Evolutionary conservation across 2,329 filamentous ascomycete genomes (phyloP).

Genomic region (Exophiala alcalophila): DNA sequence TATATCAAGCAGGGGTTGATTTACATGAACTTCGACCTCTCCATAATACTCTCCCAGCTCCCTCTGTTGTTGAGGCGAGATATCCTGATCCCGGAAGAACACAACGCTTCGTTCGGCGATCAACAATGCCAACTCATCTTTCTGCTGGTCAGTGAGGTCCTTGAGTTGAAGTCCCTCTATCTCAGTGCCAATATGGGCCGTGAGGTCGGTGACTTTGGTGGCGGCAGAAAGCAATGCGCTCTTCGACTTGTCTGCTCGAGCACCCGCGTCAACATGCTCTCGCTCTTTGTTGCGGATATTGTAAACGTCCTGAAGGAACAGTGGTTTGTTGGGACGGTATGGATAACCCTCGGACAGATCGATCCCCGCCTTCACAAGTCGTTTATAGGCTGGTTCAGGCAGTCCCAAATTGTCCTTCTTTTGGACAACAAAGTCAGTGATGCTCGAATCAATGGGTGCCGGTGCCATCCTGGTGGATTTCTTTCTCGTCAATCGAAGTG

Average conservation of each 20-base stretch:
- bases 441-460: constrained; percentile 59
- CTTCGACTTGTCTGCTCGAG: constrained; percentile 55
- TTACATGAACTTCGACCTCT: constrained; percentile 48
- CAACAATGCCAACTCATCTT: constrained; percentile 59
- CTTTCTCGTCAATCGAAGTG: not conserved
- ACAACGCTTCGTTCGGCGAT: constrained; percentile 51
- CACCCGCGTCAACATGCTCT: constrained; percentile 58
- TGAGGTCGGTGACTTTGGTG: constrained; percentile 51
- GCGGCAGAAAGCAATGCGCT: constrained; percentile 40
- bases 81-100: constrained; percentile 51
- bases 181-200: constrained; percentile 44
- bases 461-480: constrained; percentile 48
- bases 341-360: constrained; percentile 70
- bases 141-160: constrained; percentile 61
- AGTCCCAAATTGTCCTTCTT: constrained; percentile 63
- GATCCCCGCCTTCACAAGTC: constrained; percentile 66
- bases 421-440: constrained; percentile 61
- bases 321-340: constrained; percentile 63
- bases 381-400: constrained; percentile 55
- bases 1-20: constrained; percentile 42
- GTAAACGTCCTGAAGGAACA: constrained; percentile 68
- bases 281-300: constrained; percentile 60
- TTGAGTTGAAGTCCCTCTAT: constrained; percentile 42
- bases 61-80: constrained; percentile 40
- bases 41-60: constrained; percentile 34